Percentiles rank a stretch among this genome's conserved stretches.
Evolutionary conservation across 192 early-diverging fungal species (phyloP).

Genomic region (Backusella luteola): DNA sequence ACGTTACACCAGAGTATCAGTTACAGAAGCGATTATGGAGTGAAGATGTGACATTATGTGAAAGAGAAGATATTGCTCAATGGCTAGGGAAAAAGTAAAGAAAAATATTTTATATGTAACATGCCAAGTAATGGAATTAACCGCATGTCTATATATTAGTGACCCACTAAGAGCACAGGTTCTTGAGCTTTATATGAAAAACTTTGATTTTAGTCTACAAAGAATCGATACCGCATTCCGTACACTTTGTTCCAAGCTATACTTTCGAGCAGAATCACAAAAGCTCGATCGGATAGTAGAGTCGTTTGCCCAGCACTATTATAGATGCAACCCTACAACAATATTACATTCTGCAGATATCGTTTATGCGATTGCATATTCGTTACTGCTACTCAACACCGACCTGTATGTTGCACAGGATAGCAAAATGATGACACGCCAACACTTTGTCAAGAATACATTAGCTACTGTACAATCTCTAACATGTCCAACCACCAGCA

Average conservation of each 20-base stretch:
- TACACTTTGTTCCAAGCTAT: constrained; percentile 66
- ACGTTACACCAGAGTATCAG: not conserved
- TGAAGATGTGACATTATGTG: constrained; percentile 42
- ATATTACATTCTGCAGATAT: constrained; percentile 53
- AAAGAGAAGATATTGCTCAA: constrained; percentile 42
- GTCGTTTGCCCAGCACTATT: constrained; percentile 73
- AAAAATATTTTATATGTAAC: not conserved
- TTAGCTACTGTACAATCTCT: constrained; percentile 28
- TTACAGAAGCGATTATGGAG: constrained; percentile 15
- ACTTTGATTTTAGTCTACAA: constrained; percentile 68
- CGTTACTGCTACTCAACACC: constrained; percentile 85
- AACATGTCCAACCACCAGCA: not conserved
- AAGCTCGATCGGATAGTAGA: constrained; percentile 83
- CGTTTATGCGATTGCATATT: constrained; percentile 85
- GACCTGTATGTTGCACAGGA: constrained; percentile 82
- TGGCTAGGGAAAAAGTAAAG: constrained; percentile 45
- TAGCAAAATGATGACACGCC: constrained; percentile 65
- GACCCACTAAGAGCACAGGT: constrained; percentile 28
- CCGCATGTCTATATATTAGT: not conserved
- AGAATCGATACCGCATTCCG: constrained; percentile 72
- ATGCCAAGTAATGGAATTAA: not conserved
- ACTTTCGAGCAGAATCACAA: constrained; percentile 86
- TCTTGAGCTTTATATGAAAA: constrained; percentile 65
- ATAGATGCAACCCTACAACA: constrained; percentile 67
- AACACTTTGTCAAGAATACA: constrained; percentile 72